phyloP scores from a whole-genome alignment of 1,139 yeast genomes.

The Saccharomycopsis hybrid region DNA sequence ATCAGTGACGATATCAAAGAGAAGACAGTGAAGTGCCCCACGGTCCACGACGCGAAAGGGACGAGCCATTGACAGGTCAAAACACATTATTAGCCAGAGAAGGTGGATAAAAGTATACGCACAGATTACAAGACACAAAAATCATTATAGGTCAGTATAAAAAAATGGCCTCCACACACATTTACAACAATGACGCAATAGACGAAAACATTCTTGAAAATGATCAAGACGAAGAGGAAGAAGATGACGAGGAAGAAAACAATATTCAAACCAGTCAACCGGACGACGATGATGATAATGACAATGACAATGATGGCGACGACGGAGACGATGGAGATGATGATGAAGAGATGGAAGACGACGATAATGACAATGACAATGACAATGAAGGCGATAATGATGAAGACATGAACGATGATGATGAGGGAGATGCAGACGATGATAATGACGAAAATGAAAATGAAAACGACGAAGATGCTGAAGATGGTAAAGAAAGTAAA shows the following conservation, averaged over 20 bases:
- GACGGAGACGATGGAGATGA: conserved; percentile 15
- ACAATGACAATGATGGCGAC: conserved; percentile 12
- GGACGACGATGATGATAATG: conserved; percentile 14
- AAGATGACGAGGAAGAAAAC: conserved; percentile 13
- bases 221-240: conserved; percentile 19
- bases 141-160: neutral
- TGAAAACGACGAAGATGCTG: conserved; percentile 9
- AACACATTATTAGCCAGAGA: too few relatives aligned
- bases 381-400: conserved; percentile 11
- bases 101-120: too few relatives aligned
- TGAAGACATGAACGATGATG: conserved; percentile 9
- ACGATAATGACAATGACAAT: conserved; percentile 14
- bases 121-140: too few relatives aligned
- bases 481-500: conserved; percentile 4
- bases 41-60: too few relatives aligned
- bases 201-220: conserved; percentile 19
- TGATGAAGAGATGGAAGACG: conserved; percentile 14
- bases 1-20: too few relatives aligned
- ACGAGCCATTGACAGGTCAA: too few relatives aligned
- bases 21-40: too few relatives aligned
- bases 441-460: conserved; percentile 6
- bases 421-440: conserved; percentile 8
- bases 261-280: conserved; percentile 10
- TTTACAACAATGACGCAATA: conserved; percentile 15
- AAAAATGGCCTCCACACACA: conserved; percentile 4